phyloP scores from a whole-genome alignment of 2,329 filamentous ascomycete genomes.

The Mycogone perniciosa region DNA sequence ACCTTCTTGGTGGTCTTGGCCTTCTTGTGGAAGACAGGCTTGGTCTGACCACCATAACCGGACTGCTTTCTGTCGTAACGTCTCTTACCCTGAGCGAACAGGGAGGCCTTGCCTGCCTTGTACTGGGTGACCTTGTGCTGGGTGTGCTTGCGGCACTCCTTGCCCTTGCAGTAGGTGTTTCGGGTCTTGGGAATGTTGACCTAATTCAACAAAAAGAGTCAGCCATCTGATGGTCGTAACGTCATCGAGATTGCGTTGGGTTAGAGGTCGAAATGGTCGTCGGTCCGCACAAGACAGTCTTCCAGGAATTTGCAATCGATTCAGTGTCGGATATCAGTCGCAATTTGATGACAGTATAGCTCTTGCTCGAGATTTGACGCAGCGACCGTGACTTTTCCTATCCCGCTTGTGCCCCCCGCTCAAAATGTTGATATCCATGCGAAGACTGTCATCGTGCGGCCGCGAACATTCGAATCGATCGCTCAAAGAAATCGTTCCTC shows the following conservation, averaged over 20 bases:
- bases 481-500: constrained; percentile 2
- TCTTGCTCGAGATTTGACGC: not conserved
- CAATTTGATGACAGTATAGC: not conserved
- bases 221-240: constrained; percentile 18
- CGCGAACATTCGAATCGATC: constrained; percentile 18
- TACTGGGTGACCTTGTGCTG: constrained; percentile 94
- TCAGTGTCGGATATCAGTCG: not conserved
- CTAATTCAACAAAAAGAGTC: constrained; percentile 38
- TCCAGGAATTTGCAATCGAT: constrained; percentile 2
- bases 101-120: constrained; percentile 94
- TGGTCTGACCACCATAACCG: constrained; percentile 99
- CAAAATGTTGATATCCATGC: constrained; percentile 2
- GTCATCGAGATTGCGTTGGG: not conserved
- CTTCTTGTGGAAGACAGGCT: constrained; percentile 99
- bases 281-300: constrained; percentile 17
- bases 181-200: constrained; percentile 98
- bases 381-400: not conserved
- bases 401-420: not conserved
- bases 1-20: constrained; percentile 99
- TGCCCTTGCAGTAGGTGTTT: constrained; percentile 96
- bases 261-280: constrained; percentile 10
- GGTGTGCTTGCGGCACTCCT: constrained; percentile 86
- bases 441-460: constrained; percentile 27
- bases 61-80: constrained; percentile 99
- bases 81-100: constrained; percentile 98